Base-by-base conservation (phyloP, 495 filamentous ascomycete species). In the Podospora pseudopauciseta region DNA sequence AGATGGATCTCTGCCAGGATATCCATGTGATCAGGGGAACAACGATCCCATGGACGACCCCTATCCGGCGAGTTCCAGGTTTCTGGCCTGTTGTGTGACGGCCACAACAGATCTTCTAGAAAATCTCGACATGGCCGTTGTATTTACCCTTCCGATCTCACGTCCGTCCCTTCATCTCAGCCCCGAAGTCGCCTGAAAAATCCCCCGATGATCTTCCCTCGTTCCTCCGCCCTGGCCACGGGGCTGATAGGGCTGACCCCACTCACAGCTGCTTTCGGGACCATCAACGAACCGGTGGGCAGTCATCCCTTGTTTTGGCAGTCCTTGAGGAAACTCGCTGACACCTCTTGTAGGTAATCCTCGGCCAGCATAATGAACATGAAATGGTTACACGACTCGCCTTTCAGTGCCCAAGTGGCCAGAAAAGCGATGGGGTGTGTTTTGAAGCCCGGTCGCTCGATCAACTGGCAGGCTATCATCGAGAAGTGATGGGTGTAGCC, bases 341-440 rank as follows among this genome's bases (percentile, higher is more conserved):
- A 49, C 15, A 13, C 9, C 15, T 49, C 5, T 13, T 13, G 9
- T 13, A 49, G 39, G 39, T 49, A 1, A 16, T 76, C 18, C 59
- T 76, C 34, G 66, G 68, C 1, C 74, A 76, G 61, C 72, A 76
- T 67, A 76, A 76, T 59, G 74, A 76, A 65, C 74, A 76, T 67
- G 74, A 76, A 60, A 72, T 76, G 68, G 70, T 76, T 60, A 76
- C 74, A 5, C 72, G 74, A n/a, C 34, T 74, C 58, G 74, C 74
- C 1, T 74, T 76, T 58, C 74, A 74, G 63, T 76, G 74, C 27
- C 64, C 66, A 9, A 62, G 59, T 19, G 72, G 67, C n/a, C 63
- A 61, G 19, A 70, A 70, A 55, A 74, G 72, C 3, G 74, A 76
- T 53, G 74, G 74, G 7, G 58, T 58, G 11, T 76, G 74, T 68